Evolutionary conservation across 106 monocot genomes (phyloP).

Genomic region (Apostasia ramifera): DNA sequence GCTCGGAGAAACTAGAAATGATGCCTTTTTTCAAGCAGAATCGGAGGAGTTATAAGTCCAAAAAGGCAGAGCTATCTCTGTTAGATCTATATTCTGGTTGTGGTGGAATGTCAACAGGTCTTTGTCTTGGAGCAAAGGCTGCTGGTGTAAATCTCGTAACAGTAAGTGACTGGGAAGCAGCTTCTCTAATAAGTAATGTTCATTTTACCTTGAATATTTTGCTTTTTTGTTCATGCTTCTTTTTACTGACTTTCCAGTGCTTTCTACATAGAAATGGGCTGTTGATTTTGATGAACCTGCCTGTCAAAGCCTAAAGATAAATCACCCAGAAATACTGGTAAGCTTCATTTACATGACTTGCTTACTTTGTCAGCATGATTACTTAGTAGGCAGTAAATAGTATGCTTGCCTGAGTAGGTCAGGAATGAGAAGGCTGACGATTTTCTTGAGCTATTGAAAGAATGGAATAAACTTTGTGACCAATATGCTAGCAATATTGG

Average conservation of each 20-base stretch:
- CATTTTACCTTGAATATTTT: neutral
- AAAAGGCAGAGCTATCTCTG: conserved; percentile 43
- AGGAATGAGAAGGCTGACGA: conserved; percentile 71
- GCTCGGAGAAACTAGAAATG: neutral
- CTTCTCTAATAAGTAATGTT: neutral
- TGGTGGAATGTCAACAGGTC: conserved; percentile 95
- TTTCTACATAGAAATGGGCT: conserved; percentile 69
- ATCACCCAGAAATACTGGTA: conserved; percentile 84
- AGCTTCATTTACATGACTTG: conserved; percentile 12
- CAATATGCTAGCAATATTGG: conserved; percentile 18
- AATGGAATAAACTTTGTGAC: conserved; percentile 72
- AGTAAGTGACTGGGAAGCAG: conserved; percentile 29
- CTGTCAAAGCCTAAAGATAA: conserved; percentile 59
- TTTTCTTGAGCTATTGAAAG: conserved; percentile 68
- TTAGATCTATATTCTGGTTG: conserved; percentile 92
- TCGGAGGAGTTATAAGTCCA: conserved; percentile 6
- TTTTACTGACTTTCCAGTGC: conserved; percentile 2
- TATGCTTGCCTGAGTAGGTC: conserved; percentile 42
- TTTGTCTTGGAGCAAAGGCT: conserved; percentile 62
- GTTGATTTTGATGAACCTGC: conserved; percentile 68
- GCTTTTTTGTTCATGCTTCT: conserved; percentile 8
- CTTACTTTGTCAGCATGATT: neutral
- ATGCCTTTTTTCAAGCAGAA: neutral
- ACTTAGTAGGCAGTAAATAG: neutral
- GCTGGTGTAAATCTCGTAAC: conserved; percentile 64